These are phyloP conservation scores for Lentinula novae-zelandiae DNA, from an alignment of 1,284 basidiomycete species.

Conservation along the genomic window DNA sequence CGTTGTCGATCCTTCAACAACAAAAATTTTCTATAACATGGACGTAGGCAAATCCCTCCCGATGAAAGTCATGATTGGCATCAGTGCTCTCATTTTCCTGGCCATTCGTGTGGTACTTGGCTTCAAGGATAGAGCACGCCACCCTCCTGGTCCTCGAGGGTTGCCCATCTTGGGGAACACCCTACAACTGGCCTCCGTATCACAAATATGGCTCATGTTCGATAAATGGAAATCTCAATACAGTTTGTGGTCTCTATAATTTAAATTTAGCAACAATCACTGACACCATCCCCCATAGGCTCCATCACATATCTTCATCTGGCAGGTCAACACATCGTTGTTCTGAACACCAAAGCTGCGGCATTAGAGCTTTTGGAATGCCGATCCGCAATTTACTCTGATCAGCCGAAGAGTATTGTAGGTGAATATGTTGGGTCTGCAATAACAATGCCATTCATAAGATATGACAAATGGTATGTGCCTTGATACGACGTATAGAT, in stretches of 20 bases:
- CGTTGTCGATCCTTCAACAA: too few relatives aligned
- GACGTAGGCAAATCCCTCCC: too few relatives aligned
- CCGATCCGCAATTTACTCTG: conserved; percentile 11
- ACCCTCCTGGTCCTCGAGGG: conserved; percentile 12
- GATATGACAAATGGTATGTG: neutral
- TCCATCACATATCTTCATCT: conserved; percentile 6
- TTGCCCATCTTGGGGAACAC: conserved; percentile 12
- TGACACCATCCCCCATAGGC: neutral
- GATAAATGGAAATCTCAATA: conserved; percentile 7
- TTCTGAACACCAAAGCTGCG: conserved; percentile 9
- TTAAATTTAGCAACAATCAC: neutral
- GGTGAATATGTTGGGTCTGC: conserved; percentile 1
- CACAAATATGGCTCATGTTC: conserved; percentile 1
- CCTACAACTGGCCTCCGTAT: conserved; percentile 4
- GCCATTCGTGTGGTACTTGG: too few relatives aligned
- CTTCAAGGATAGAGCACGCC: neutral
- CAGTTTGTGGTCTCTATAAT: too few relatives aligned
- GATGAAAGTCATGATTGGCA: too few relatives aligned
- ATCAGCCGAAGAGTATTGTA: neutral
- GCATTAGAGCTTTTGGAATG: conserved; percentile 12
- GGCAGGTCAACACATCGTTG: conserved; percentile 6
- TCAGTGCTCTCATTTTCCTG: too few relatives aligned
- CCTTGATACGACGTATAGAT: neutral
- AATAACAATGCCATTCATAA: neutral
- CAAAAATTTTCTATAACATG: too few relatives aligned